Conservation (phyloP, 2,329 filamentous ascomycete genomes). For the Catunica adiposa region DNA sequence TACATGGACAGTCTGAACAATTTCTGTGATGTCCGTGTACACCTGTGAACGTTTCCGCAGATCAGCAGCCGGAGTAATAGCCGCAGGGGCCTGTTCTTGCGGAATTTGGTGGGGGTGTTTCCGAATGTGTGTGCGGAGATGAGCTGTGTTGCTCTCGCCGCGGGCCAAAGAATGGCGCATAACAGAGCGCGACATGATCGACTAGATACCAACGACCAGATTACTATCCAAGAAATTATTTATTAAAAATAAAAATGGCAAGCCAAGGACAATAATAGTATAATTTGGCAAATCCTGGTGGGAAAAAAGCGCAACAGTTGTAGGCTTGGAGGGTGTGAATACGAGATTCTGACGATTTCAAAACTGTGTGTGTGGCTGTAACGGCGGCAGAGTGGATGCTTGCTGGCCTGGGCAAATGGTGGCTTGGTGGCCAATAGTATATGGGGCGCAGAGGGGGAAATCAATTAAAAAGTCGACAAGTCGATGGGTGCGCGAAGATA, state of each 20-base stretch:
- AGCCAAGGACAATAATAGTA: no score
- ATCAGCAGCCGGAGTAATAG: slow-evolving; percentile 1
- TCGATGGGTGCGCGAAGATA: slow-evolving; percentile 4
- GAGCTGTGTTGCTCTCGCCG: slow-evolving; percentile 5
- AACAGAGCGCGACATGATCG: slow-evolving; percentile 11
- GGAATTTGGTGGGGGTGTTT: slow-evolving; percentile 13
- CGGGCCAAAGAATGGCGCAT: slow-evolving; percentile 9
- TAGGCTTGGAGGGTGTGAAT: neutral
- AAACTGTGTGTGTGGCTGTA: slow-evolving; percentile 1
- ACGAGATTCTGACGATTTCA: slow-evolving; percentile 11
- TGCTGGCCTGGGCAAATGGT: neutral
- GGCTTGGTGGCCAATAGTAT: slow-evolving; percentile 5
- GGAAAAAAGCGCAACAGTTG: neutral
- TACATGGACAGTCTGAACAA: slow-evolving; percentile 40
- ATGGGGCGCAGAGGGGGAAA: slow-evolving; percentile 6
- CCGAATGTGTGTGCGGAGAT: slow-evolving; percentile 9
- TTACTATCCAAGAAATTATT: no score
- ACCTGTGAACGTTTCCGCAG: slow-evolving; percentile 2
- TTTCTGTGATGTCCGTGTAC: slow-evolving; percentile 11
- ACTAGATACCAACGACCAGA: no score
- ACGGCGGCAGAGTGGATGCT: neutral
- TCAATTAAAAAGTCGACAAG: neutral
- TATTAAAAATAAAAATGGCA: no score
- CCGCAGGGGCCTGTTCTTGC: neutral
- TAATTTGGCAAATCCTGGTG: no score